Evolutionary conservation across 257 asterid species (phyloP).

Genomic region (Echites panduratus): DNA sequence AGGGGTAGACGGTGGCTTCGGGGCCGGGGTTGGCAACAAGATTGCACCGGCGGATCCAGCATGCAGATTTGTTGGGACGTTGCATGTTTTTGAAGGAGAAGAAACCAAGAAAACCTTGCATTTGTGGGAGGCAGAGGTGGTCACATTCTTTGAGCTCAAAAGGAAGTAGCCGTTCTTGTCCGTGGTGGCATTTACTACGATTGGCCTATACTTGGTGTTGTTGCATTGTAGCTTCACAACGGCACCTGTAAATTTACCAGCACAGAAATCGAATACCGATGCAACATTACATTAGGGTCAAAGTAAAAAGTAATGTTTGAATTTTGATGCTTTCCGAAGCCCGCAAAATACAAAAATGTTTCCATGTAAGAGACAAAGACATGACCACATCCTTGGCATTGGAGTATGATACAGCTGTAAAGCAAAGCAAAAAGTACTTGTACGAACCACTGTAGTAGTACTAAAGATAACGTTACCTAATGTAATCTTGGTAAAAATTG

Average conservation of each 20-base stretch:
- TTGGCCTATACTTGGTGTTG: constrained; percentile 18
- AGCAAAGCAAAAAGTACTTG: background rate
- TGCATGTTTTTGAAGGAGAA: constrained; percentile 33
- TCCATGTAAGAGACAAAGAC: background rate
- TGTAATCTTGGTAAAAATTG: background rate
- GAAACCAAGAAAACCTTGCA: constrained; percentile 33
- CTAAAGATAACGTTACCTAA: background rate
- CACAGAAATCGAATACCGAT: background rate
- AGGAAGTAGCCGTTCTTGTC: constrained; percentile 40
- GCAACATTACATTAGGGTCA: background rate
- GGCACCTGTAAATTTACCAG: constrained; percentile 33
- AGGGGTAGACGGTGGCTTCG: background rate
- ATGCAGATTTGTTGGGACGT: constrained; percentile 46
- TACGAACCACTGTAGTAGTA: too few species aligned
- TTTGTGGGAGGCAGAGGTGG: constrained; percentile 18
- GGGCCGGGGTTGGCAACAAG: constrained; percentile 14
- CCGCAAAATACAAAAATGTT: background rate
- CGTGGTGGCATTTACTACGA: constrained; percentile 21
- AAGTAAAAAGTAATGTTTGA: too few species aligned
- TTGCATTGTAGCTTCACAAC: constrained; percentile 52
- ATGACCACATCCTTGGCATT: background rate
- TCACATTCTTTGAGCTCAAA: constrained; percentile 22
- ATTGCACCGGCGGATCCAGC: constrained; percentile 50
- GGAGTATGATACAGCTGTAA: background rate
- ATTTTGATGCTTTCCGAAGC: background rate